Base-by-base conservation (phyloP, 1,284 basidiomycete species). In the Cryptococcus maquisensis region DNA sequence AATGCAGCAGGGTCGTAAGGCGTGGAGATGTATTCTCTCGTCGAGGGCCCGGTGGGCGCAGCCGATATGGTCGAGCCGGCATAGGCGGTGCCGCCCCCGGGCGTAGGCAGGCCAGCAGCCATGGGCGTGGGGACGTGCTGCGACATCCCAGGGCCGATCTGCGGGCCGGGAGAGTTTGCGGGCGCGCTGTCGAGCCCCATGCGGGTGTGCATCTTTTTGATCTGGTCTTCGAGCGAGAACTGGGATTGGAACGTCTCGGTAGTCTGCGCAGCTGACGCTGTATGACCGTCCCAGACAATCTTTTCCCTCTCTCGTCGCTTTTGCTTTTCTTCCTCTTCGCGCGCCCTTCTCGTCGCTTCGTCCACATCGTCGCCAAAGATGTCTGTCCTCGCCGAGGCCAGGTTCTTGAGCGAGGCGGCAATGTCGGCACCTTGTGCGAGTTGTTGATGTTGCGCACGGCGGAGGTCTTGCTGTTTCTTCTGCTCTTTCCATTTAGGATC, bases 401-500 rank as follows among this genome's bases (percentile, higher is more conserved):
- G 85, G 61, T 90, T 88, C 71, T 86, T 88, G 66, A 97, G 85
- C 35, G 93, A 94, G 0, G 87, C 86, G 24, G 90, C 87, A 55
- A 97, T 89, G 73, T 97, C 90, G 23, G 93, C 90, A 62, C 92
- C 77, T 63, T 86, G 84, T 69, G 90, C 86, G 26, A 94, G 80
- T 70, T 95, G 87, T 41, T 88, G 89, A 8, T 90, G 85, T 72
- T 96, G 92, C 7, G 88, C 88, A 67, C 90, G 89, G 70, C 93
- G 87, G 47, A 86, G 82, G 71, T 97, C 93, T 66, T 92, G 79
- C 18, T 79, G 81, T 66, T 91, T 86, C 65, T 93, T 88, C 72
- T 95, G 90, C 57, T 92, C 90, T 74, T 96, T 96, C 93, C 93
- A 98, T 69, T 87, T 86, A 40, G 96, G 96, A 77, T 99, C 94